Percentiles rank a stretch among this genome's conserved stretches.
Conservation (phyloP, 2,329 filamentous ascomycete species). For the Trichoderma atrobrunneum region DNA sequence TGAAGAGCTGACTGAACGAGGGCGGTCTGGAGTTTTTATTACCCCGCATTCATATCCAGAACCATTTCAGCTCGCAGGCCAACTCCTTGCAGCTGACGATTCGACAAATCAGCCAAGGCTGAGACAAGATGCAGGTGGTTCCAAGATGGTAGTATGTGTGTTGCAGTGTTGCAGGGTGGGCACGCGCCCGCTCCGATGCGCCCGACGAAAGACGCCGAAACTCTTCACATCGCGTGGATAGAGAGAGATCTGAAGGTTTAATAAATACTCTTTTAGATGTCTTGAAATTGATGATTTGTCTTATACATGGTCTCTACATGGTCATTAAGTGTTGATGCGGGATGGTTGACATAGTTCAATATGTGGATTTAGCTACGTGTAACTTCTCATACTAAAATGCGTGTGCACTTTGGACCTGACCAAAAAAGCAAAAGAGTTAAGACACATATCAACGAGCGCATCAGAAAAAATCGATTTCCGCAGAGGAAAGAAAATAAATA, state of each 20-base stretch:
- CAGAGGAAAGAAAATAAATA: neutral
- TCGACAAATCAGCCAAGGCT: neutral
- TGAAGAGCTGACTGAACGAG: neutral
- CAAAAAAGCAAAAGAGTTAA: neutral
- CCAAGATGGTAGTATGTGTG: no score
- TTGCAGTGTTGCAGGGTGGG: neutral
- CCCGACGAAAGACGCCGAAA: neutral
- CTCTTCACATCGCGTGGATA: accelerated
- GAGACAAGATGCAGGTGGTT: neutral
- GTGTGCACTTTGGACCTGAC: neutral
- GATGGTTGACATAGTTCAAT: neutral
- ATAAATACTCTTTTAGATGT: neutral
- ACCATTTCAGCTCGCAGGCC: neutral
- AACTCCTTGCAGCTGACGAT: neutral
- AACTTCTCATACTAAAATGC: neutral
- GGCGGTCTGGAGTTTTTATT: neutral
- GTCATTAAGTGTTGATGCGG: neutral
- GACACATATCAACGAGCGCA: neutral
- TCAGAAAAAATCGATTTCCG: neutral
- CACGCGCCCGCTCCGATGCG: neutral
- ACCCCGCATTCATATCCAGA: neutral
- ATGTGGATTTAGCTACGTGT: neutral
- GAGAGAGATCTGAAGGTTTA: neutral
- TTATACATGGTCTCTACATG: neutral
- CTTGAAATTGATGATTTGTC: neutral